Evolutionary conservation across 2,329 filamentous ascomycete genomes (phyloP).

Genomic region (Meredithiella fracta): DNA sequence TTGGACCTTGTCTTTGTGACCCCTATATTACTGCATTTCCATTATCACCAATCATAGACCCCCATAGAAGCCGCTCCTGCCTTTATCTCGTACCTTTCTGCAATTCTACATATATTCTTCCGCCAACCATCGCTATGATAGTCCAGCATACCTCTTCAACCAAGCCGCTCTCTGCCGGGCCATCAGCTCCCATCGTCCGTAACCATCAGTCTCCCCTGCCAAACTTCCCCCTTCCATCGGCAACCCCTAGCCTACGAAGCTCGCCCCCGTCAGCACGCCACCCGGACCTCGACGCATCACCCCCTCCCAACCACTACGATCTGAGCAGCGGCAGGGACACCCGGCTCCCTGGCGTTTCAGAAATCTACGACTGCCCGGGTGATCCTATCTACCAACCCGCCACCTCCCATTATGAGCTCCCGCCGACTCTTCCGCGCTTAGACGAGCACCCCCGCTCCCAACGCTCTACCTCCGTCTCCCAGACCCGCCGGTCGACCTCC

Average conservation of each 20-base stretch:
- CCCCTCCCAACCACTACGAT: neutral
- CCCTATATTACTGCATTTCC: neutral
- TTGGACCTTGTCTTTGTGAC: no score
- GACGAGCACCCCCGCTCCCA: neutral
- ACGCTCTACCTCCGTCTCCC: neutral
- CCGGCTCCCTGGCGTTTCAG: conserved; percentile 7
- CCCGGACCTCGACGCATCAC: neutral
- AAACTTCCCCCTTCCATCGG: neutral
- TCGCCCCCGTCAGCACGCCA: neutral
- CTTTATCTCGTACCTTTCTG: neutral
- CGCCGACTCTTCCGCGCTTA: conserved; percentile 3
- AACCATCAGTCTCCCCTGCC: neutral
- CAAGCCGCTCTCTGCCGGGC: neutral
- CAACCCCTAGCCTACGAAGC: neutral
- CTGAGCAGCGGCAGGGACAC: no score
- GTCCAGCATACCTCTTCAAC: neutral
- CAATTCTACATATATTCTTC: neutral
- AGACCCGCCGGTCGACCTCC: neutral
- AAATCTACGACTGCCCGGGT: conserved; percentile 7
- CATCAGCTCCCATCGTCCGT: neutral
- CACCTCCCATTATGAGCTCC: conserved; percentile 2
- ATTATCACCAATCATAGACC: neutral
- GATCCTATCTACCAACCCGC: conserved; percentile 2
- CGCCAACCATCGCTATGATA: neutral
- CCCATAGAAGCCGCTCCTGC: neutral